These are phyloP conservation scores for Cercophora samala DNA, from an alignment of 495 filamentous ascomycete genomes.

Conservation along the genomic window DNA sequence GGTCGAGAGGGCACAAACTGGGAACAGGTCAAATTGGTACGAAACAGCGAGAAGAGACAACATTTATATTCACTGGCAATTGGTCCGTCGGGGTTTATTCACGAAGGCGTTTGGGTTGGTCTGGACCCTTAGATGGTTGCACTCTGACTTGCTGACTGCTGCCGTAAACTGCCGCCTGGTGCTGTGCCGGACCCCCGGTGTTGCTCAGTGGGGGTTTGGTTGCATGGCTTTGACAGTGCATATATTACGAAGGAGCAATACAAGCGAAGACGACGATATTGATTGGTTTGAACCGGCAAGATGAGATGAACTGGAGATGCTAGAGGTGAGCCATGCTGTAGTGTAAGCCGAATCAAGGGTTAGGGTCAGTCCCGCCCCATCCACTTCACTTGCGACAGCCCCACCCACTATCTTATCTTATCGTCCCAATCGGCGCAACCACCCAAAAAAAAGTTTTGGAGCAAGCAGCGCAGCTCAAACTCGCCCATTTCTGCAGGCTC, in stretches of 20 bases:
- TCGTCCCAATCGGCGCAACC: conserved; percentile 1
- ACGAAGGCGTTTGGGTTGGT: background rate
- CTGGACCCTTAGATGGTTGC: too few relatives aligned
- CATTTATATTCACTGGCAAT: background rate
- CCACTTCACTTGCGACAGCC: background rate
- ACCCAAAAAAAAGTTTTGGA: conserved; percentile 7
- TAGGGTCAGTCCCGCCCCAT: background rate
- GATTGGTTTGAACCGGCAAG: background rate
- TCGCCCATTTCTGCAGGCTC: background rate
- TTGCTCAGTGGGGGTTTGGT: background rate
- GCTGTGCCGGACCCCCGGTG: background rate
- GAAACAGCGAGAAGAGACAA: background rate
- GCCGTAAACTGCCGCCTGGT: background rate
- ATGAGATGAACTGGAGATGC: background rate
- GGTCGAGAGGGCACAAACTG: background rate
- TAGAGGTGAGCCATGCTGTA: background rate
- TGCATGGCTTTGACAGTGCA: background rate
- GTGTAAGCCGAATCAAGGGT: background rate
- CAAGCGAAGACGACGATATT: background rate
- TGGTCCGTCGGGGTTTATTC: background rate
- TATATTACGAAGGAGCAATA: background rate
- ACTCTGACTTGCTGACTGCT: background rate
- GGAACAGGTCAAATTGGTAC: background rate
- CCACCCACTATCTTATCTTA: conserved; percentile 5
- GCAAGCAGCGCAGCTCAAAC: background rate